Evolutionary conservation across 1,284 basidiomycete genomes (phyloP), one percentile per base, ranked within the genome.

Genomic region (Macrocystidia cucumis): DNA sequence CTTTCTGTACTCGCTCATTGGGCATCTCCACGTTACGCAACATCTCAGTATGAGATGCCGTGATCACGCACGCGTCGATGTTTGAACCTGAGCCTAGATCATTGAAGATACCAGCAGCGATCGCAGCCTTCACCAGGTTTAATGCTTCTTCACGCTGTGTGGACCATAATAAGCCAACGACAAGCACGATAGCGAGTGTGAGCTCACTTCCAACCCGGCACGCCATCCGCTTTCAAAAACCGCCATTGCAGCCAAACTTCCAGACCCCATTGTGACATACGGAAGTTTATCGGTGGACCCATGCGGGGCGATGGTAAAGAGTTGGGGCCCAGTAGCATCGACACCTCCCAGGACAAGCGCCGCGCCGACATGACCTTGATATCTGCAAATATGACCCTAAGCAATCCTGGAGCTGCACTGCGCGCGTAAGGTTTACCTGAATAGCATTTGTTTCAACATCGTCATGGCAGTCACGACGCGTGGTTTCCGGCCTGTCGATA

Each of bases 261-360:
- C 96, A 3, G 88, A 92, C 21, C 96, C 96, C 95, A 98, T 98
- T 0, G 96, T 98, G 20, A 98, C 95, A 52, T 97, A 99, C 0
- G 96, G 96, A 21, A 99, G 72, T 62, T 98, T 98, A 65, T 98
- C 96, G 0, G 96, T 98, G 11, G 91, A 95, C 5, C 96, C 96
- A 61, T 99, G 95, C 1, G 96, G 93, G 43, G 87, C 82, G 44
- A 99, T 85, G 8, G 95, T 98, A 67, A 97, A 98, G 5, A 98
- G 79, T 44, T 98, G 91, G 3, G 93, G 77, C 5, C 96, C 96
- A 1, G 90, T 91, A 3, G 76, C 56, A 59, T 99, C 96, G 19
- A 96, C 91, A 23, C 96, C 95, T 1, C 93, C 95, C n/a, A 99
- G 75, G 7, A 98, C 95, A 27, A 99, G 80, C 9, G 95, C 91